A percentile compares a stretch with the other conserved stretches of the same genome.
These are phyloP conservation scores for Blastobotrys indianensis DNA, from an alignment of 1,139 yeast genomes.

Conservation along the genomic window DNA sequence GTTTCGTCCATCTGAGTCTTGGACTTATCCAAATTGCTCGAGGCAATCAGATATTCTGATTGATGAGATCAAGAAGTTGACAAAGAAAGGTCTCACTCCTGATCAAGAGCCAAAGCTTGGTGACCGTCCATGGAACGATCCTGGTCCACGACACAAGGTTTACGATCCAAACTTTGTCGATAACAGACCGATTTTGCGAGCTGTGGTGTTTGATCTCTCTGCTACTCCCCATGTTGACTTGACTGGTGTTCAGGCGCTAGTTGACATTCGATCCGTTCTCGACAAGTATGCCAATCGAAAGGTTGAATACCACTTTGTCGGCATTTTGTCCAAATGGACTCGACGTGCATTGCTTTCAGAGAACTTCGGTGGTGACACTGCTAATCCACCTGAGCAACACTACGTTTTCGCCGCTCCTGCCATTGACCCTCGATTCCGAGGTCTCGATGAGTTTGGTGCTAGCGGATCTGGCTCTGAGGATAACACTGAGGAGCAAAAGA, in stretches of 20 bases:
- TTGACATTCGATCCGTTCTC: constrained; percentile 68
- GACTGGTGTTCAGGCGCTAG: constrained; percentile 71
- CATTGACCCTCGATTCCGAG: constrained; percentile 11
- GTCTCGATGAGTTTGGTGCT: constrained; percentile 22
- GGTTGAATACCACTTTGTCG: constrained; percentile 85
- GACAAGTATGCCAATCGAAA: constrained; percentile 74
- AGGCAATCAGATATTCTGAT: constrained; percentile 63
- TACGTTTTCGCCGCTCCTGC: constrained; percentile 21
- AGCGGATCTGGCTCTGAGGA: constrained; percentile 13
- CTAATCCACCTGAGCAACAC: constrained; percentile 24
- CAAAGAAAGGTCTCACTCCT: constrained; percentile 51
- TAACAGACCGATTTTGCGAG: constrained; percentile 58
- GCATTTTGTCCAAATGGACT: constrained; percentile 81
- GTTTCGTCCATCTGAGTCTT: constrained; percentile 75
- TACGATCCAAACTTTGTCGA: constrained; percentile 37
- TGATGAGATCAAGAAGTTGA: constrained; percentile 58
- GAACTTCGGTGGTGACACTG: constrained; percentile 67
- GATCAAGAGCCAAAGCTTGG: constrained; percentile 45
- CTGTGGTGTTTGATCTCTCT: constrained; percentile 76
- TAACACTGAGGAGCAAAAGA: constrained; percentile 9
- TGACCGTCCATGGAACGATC: constrained; percentile 89
- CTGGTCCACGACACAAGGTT: constrained; percentile 49
- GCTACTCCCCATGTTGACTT: constrained; percentile 71
- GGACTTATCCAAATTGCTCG: constrained; percentile 76
- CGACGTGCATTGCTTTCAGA: constrained; percentile 68